Conservation (phyloP, 1,139 yeast genomes). For the Meyerozyma sp. region DNA sequence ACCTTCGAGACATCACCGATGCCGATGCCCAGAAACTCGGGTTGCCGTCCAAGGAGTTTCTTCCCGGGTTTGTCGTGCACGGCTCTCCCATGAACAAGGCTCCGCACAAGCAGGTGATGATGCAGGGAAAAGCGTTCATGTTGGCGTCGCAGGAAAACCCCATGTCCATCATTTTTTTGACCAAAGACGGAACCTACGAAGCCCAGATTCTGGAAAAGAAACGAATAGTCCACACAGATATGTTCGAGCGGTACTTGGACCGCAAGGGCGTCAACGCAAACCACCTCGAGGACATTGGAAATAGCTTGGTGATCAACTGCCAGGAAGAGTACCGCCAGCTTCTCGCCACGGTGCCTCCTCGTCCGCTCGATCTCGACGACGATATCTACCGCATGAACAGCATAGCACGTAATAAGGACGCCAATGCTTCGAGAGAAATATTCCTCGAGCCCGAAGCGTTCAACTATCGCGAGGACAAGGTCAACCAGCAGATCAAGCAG, state of each 20-base stretch:
- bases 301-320: constrained; percentile 1
- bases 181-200: constrained; percentile 15
- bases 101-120: constrained; percentile 23
- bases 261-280: constrained; percentile 15
- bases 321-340: constrained; percentile 10
- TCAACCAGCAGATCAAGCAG: constrained; percentile 12
- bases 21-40: constrained; percentile 11
- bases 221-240: constrained; percentile 20
- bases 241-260: constrained; percentile 19
- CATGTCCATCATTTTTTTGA: constrained; percentile 12
- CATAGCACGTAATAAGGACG: constrained; percentile 12
- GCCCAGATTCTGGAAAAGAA: constrained; percentile 12
- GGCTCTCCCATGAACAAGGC: constrained; percentile 23
- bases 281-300: constrained; percentile 10
- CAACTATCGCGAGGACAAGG: constrained; percentile 17
- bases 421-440: constrained; percentile 15
- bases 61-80: constrained; percentile 24
- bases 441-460: constrained; percentile 15
- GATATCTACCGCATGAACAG: constrained; percentile 15
- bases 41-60: constrained; percentile 9
- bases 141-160: constrained; percentile 15
- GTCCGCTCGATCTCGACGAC: constrained; percentile 15
- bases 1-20: constrained; percentile 10
- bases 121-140: constrained; percentile 23
- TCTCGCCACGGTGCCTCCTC: constrained; percentile 10